Evolutionary conservation across 208 protist genomes (phyloP).

Genomic region (Acanthamoeba castellanii): DNA sequence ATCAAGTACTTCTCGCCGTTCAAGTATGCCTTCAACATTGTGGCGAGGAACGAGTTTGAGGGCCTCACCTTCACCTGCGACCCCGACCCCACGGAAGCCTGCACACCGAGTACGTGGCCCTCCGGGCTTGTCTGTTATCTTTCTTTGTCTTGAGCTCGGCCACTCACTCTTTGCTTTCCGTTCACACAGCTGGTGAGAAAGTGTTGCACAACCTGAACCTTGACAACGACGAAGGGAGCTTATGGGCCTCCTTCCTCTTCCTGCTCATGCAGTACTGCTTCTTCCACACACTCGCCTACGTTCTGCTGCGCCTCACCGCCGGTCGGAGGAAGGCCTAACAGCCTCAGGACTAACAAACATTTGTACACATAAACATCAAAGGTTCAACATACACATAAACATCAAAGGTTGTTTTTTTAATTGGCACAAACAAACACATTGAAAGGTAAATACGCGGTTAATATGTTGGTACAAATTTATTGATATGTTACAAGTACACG

Average conservation of each 20-base stretch:
- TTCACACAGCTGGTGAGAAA: neutral
- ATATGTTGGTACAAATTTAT: too few relatives aligned
- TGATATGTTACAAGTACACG: too few relatives aligned
- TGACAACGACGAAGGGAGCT: constrained; percentile 3
- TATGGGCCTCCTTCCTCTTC: constrained; percentile 49
- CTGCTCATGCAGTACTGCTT: constrained; percentile 45
- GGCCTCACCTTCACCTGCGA: constrained; percentile 52
- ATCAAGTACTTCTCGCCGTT: constrained; percentile 66
- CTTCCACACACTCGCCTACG: constrained; percentile 16
- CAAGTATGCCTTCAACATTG: constrained; percentile 37
- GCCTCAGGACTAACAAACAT: too few relatives aligned
- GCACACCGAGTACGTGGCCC: neutral
- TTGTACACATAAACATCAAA: too few relatives aligned
- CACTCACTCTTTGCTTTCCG: neutral
- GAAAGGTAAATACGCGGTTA: too few relatives aligned
- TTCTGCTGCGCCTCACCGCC: constrained; percentile 22
- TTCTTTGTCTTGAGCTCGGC: neutral
- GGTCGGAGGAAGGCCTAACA: constrained; percentile 4
- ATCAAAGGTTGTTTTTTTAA: too few relatives aligned
- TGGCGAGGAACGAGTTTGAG: constrained; percentile 56
- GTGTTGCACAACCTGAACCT: constrained; percentile 3
- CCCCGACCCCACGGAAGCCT: neutral
- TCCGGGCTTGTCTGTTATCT: neutral
- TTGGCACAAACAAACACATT: too few relatives aligned
- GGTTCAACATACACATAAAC: too few relatives aligned